phyloP scores from a whole-genome alignment of 768 basidiomycete genomes.

The Russula lepida region DNA sequence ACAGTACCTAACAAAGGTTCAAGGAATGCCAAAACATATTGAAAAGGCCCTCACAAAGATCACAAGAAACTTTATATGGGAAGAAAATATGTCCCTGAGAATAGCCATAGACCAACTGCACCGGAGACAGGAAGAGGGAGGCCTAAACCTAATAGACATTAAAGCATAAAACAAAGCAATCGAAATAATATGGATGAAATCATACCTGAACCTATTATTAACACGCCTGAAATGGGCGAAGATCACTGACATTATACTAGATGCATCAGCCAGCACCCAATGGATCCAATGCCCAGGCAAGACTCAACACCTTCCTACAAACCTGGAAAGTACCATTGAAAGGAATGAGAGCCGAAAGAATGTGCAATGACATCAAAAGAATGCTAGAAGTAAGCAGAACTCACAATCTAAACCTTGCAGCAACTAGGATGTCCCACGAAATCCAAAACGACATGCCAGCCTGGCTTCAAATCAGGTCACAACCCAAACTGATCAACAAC shows the following conservation, averaged over 20 bases:
- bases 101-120: neutral
- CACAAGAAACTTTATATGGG: slow-evolving; percentile 21
- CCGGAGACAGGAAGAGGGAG: neutral
- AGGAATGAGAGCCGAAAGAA: neutral
- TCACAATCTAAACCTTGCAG: neutral
- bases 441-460: slow-evolving; percentile 8
- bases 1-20: neutral
- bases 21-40: neutral
- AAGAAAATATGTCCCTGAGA: neutral
- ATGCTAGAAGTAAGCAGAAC: slow-evolving; percentile 7
- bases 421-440: neutral
- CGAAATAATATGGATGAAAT: slow-evolving; percentile 12
- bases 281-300: neutral
- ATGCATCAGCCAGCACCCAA: neutral
- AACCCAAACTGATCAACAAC: neutral
- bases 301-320: slow-evolving; percentile 12
- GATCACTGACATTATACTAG: slow-evolving; percentile 1
- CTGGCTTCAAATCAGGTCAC: slow-evolving; percentile 5
- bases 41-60: neutral
- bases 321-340: neutral
- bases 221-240: slow-evolving; percentile 17
- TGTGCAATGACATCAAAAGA: neutral
- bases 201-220: neutral
- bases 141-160: slow-evolving; percentile 11
- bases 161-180: slow-evolving; percentile 11